Evolutionary conservation across 202 grass and related monocot species (phyloP).

Genomic region (Schoenoplectus triqueter): DNA sequence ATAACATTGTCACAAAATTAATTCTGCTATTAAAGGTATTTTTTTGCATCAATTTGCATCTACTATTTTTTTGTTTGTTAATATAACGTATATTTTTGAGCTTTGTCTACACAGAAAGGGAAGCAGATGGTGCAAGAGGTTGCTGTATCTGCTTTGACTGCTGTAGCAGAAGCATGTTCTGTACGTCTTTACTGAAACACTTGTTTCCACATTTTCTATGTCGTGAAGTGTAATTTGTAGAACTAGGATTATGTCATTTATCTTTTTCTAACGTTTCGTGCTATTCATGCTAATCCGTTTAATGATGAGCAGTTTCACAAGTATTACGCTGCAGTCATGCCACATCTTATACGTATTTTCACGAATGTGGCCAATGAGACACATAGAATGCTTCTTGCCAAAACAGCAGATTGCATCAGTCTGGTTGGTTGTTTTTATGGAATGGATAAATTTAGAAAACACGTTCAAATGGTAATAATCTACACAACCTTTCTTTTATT

Average conservation of each 20-base stretch:
- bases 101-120: slow-evolving; percentile 63
- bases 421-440: slow-evolving; percentile 83
- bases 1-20: slow-evolving; percentile 70
- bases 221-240: slow-evolving; percentile 9
- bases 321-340: slow-evolving; percentile 85
- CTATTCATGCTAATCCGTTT: slow-evolving; percentile 42
- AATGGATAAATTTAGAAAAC: slow-evolving; percentile 82
- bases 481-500: not conserved
- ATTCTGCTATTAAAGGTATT: slow-evolving; percentile 70
- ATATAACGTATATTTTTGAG: slow-evolving; percentile 30
- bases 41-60: slow-evolving; percentile 35
- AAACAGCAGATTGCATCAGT: slow-evolving; percentile 93
- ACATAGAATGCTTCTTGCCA: slow-evolving; percentile 86
- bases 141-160: slow-evolving; percentile 88
- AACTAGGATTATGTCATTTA: not conserved
- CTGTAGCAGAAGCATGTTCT: slow-evolving; percentile 77
- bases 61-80: slow-evolving; percentile 29
- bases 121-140: slow-evolving; percentile 96
- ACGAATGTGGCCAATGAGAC: slow-evolving; percentile 83
- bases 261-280: slow-evolving; percentile 34
- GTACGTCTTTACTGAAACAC: slow-evolving; percentile 45
- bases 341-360: slow-evolving; percentile 81
- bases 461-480: slow-evolving; percentile 69
- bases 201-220: not conserved
- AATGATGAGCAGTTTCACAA: slow-evolving; percentile 81